Evolutionary conservation across 176 grass and related monocot genomes (phyloP).

Genomic region (Chrysopogon serrulatus): DNA sequence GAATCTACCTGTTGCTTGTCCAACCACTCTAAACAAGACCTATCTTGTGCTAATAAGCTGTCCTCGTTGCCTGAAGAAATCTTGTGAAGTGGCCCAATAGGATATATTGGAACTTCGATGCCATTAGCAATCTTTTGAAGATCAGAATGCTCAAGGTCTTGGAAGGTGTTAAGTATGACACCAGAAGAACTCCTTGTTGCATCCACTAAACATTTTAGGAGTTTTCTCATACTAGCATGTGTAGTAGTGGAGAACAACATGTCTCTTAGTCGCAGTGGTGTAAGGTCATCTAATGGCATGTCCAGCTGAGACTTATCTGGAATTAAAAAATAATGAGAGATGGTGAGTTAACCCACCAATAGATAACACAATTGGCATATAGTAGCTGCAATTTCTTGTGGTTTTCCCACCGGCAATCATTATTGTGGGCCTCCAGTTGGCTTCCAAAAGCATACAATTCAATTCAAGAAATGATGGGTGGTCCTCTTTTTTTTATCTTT

Average conservation of each 20-base stretch:
- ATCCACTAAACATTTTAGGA: neutral
- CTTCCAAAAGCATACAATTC: no score
- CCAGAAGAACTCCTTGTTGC: neutral
- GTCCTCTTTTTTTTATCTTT: neutral
- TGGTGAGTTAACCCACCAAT: neutral
- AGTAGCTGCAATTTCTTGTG: no score
- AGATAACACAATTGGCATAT: neutral
- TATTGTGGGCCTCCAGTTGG: no score
- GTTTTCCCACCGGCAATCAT: no score
- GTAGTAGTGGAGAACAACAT: neutral
- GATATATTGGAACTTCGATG: neutral
- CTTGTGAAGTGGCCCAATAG: slow-evolving; percentile 38
- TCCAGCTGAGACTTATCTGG: slow-evolving; percentile 8
- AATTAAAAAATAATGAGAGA: neutral
- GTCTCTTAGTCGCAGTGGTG: slow-evolving; percentile 30
- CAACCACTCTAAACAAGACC: slow-evolving; percentile 21
- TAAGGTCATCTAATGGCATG: slow-evolving; percentile 3
- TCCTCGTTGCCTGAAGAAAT: neutral
- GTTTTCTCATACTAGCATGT: neutral
- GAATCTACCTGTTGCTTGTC: slow-evolving; percentile 8
- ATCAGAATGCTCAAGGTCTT: neutral
- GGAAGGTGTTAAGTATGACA: slow-evolving; percentile 33
- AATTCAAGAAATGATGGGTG: no score
- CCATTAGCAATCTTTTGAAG: slow-evolving; percentile 2
- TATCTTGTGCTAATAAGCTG: slow-evolving; percentile 22